Conservation (phyloP, 1,284 basidiomycete genomes). For the Takashimella koratensis region DNA sequence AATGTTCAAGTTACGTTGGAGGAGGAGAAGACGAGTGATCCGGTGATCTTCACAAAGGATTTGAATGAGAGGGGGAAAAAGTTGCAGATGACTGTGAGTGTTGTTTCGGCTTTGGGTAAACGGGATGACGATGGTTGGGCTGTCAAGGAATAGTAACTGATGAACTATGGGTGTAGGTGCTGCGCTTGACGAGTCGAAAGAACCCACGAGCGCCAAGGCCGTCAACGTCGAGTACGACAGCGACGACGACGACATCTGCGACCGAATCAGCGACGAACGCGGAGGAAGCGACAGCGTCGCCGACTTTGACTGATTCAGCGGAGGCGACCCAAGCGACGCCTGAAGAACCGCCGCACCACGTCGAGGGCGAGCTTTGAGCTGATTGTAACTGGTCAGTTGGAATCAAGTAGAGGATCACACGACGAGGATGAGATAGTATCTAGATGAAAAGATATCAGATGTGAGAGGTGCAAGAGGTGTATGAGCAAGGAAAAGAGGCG, state of each 20-base stretch:
- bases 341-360: background rate
- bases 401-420: no score
- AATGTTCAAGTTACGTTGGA: slow-evolving; percentile 69
- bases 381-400: no score
- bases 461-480: no score
- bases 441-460: no score
- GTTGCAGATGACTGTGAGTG: slow-evolving; percentile 67
- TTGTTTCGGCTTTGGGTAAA: background rate
- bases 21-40: slow-evolving; percentile 64
- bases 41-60: slow-evolving; percentile 73
- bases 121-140: background rate
- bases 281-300: background rate
- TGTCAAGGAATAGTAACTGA: background rate
- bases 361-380: background rate
- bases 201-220: slow-evolving; percentile 24
- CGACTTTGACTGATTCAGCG: background rate
- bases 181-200: slow-evolving; percentile 31
- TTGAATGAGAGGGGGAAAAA: slow-evolving; percentile 75
- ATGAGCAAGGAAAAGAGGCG: no score
- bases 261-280: background rate
- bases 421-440: no score
- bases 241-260: slow-evolving; percentile 3
- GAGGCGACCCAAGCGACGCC: background rate
- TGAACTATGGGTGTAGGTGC: slow-evolving; percentile 15
- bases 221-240: slow-evolving; percentile 11